A percentile compares a stretch with the other conserved stretches of the same genome.
phyloP scores from a whole-genome alignment of 73 alveolate genomes.

The Effrenium voratum region DNA sequence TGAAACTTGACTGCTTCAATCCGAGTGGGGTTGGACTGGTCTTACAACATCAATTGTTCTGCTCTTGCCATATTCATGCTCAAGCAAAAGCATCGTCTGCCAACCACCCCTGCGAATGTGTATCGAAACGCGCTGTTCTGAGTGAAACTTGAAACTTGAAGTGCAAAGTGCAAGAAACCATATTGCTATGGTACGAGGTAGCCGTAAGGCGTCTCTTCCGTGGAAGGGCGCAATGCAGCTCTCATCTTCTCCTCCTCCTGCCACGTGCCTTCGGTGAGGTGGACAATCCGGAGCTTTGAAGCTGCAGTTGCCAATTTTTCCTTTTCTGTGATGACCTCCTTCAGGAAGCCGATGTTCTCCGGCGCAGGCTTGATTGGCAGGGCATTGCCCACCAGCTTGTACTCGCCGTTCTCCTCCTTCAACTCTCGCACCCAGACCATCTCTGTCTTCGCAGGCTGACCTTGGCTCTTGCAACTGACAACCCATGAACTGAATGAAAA shows the following conservation, averaged over 20 bases:
- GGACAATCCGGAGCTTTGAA: background rate
- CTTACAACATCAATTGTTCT: no score
- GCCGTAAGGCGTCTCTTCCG: background rate
- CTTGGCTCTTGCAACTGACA: background rate
- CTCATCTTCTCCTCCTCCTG: background rate
- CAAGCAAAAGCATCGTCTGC: no score
- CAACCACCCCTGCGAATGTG: no score
- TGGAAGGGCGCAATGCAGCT: background rate
- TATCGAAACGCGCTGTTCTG: no score
- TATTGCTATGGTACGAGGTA: conserved; percentile 9
- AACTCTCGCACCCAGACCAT: background rate
- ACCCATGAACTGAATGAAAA: background rate
- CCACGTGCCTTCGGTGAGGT: background rate
- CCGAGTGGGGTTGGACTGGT: no score
- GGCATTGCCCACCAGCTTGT: conserved; percentile 8
- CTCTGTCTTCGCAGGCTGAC: conserved; percentile 9
- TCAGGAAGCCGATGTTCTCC: conserved; percentile 1
- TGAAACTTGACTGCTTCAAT: no score
- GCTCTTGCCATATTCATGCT: no score
- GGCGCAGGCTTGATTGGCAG: conserved; percentile 7
- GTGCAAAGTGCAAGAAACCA: background rate
- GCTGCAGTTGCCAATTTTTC: background rate
- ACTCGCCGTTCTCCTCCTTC: conserved; percentile 33
- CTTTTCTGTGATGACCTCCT: background rate
- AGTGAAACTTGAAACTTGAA: no score